phyloP scores from a whole-genome alignment of 495 filamentous ascomycete genomes.

The Talaromyces trachyspermus region DNA sequence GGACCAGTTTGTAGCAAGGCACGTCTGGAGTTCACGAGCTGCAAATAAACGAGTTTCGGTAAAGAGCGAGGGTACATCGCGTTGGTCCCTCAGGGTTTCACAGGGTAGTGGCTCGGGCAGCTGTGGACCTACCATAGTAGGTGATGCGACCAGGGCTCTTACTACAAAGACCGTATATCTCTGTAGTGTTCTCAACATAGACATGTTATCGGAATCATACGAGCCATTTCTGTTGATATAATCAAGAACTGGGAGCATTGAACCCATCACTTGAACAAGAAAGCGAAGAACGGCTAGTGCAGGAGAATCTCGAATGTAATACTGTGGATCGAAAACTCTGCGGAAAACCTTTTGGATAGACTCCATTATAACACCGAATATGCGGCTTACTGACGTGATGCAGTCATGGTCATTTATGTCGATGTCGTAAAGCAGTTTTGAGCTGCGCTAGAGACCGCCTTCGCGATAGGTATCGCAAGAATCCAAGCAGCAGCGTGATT shows the following conservation, averaged over 20 bases:
- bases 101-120: background rate
- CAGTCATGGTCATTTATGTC: conserved; percentile 37
- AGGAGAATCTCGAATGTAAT: conserved; percentile 30
- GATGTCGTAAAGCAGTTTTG: conserved; percentile 41
- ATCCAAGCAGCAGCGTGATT: conserved; percentile 49
- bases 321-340: conserved; percentile 20
- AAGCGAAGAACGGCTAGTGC: conserved; percentile 31
- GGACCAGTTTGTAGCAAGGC: conserved; percentile 31
- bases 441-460: conserved; percentile 39
- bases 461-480: conserved; percentile 47
- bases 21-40: conserved; percentile 30
- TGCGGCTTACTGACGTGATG: conserved; percentile 34
- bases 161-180: conserved; percentile 25
- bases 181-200: conserved; percentile 25
- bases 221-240: conserved; percentile 39
- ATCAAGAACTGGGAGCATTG: conserved; percentile 42
- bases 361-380: conserved; percentile 37
- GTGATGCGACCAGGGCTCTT: conserved; percentile 12
- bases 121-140: background rate
- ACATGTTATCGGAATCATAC: conserved; percentile 13
- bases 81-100: background rate
- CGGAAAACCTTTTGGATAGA: conserved; percentile 31
- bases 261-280: conserved; percentile 40
- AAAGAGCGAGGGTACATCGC: conserved; percentile 15
- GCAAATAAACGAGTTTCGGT: conserved; percentile 20